Base-by-base conservation (phyloP, 2,329 filamentous ascomycete genomes). In the Pseudonectria buxi region DNA sequence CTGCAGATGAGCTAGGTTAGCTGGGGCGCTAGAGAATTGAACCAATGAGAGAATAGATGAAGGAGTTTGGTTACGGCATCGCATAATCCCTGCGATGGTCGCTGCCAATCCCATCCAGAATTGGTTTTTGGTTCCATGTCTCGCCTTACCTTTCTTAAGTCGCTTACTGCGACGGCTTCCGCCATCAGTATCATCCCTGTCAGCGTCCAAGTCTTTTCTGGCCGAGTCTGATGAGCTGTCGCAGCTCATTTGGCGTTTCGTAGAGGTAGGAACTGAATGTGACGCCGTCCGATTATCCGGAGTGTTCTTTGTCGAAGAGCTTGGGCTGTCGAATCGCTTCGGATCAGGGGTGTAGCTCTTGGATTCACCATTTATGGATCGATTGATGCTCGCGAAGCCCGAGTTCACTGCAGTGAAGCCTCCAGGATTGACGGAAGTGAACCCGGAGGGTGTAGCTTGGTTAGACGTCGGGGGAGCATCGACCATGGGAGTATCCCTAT, bases 141-240 rank as follows among this genome's bases (percentile, higher is more conserved):
- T 30, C 14, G 14, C 16, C 52, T 32, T 46, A 48, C 54, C 54
- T 40, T 94, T 95, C 62, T 92, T 94, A 10, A 95, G 71, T 28
- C 92, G 80, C 66, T 98, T 98, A 62, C 89, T 95, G 39, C 90
- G 81, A 43, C 92, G 78, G 45, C 83, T 86, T 43, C 76, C 76
- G 47, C 67, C 69, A 32, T 87, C 83, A 2, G 61, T 62, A 35
- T 87, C 81, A 9, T 76, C 75, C 24, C 66, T 70, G 28, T 72
- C 68, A 10, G 54, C 55, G 4, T 64, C 63, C 9, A 54, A 57
- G 14, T 77, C 74, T 41, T 69, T 72, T 43, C 61, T 69, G 2
- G 61, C 49, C 0, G 62, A 64, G 43, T 74, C 71, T 6, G 68
- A 52, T 4, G 51, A 51, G 39, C 69, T 74, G 24, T 76, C 73